Conservation (phyloP, 1,284 basidiomycete genomes). For the Ustilago cynodontis region DNA sequence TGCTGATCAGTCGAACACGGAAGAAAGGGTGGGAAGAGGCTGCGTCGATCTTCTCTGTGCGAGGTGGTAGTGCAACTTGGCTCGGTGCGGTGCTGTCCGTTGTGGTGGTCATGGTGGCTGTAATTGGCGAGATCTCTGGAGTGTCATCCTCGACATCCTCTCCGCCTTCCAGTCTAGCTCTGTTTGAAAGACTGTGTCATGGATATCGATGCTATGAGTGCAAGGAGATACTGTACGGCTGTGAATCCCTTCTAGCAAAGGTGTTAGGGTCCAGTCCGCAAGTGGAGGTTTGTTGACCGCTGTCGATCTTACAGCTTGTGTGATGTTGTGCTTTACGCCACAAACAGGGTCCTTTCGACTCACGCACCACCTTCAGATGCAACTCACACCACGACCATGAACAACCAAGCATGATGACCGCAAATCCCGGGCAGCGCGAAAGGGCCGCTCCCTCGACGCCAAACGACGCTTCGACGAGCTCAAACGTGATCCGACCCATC, state of each 20-base stretch:
- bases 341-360: constrained; percentile 13
- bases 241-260: neutral
- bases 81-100: constrained; percentile 3
- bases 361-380: neutral
- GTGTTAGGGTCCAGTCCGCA: constrained; percentile 5
- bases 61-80: constrained; percentile 11
- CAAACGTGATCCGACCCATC: constrained; percentile 53
- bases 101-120: constrained; percentile 10
- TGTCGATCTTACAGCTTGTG: constrained; percentile 7
- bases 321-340: constrained; percentile 31
- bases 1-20: constrained; percentile 61
- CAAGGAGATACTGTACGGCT: neutral
- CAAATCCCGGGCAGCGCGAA: neutral
- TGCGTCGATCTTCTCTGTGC: constrained; percentile 24
- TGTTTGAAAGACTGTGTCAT: too few relatives aligned
- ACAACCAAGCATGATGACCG: neutral
- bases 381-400: neutral
- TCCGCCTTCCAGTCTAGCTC: too few relatives aligned
- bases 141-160: neutral
- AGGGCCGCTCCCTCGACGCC: neutral
- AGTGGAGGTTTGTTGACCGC: constrained; percentile 9
- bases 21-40: constrained; percentile 54
- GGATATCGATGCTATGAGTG: neutral
- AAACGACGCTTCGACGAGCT: neutral
- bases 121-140: neutral